Evolutionary conservation across 2,329 filamentous ascomycete species (phyloP).

Genomic region (Fusarium bactridioides): DNA sequence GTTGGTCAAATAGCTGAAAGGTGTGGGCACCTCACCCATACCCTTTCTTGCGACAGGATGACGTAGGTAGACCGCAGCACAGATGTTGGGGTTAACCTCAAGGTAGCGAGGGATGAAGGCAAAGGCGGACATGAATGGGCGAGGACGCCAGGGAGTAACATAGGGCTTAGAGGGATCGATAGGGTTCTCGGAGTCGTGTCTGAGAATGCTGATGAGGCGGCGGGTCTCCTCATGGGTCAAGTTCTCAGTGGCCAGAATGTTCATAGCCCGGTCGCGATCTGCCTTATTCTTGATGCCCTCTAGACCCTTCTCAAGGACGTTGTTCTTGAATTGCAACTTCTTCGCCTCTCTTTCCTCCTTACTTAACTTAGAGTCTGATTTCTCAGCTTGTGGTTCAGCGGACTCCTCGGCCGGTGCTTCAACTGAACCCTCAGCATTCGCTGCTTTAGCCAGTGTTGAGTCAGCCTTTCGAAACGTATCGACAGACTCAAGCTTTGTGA

Average conservation of each 20-base stretch:
- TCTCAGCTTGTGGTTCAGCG: not conserved
- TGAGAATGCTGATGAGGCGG: slow-evolving; percentile 64
- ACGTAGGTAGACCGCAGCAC: slow-evolving; percentile 91
- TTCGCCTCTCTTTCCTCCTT: slow-evolving; percentile 32
- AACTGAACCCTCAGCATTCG: not conserved
- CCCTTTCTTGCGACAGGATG: slow-evolving; percentile 91
- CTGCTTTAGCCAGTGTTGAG: slow-evolving; percentile 12
- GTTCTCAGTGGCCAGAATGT: slow-evolving; percentile 46
- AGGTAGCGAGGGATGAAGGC: slow-evolving; percentile 95
- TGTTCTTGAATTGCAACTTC: slow-evolving; percentile 41
- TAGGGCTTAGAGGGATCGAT: slow-evolving; percentile 83
- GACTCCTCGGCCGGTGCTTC: slow-evolving; percentile 19
- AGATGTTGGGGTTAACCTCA: slow-evolving; percentile 97
- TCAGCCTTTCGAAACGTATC: slow-evolving; percentile 45
- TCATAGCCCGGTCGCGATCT: slow-evolving; percentile 43
- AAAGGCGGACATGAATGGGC: slow-evolving; percentile 88
- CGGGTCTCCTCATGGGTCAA: slow-evolving; percentile 60
- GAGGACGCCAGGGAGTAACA: slow-evolving; percentile 86
- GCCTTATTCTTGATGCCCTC: slow-evolving; percentile 46
- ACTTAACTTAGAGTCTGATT: slow-evolving; percentile 17
- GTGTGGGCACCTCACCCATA: slow-evolving; percentile 82
- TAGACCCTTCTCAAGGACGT: slow-evolving; percentile 47
- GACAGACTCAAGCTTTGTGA: slow-evolving; percentile 45
- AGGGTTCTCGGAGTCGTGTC: slow-evolving; percentile 76
- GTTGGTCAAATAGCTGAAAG: slow-evolving; percentile 74